Base-by-base conservation (phyloP, 495 filamentous ascomycete genomes). In the Sordaria brevicollis region DNA sequence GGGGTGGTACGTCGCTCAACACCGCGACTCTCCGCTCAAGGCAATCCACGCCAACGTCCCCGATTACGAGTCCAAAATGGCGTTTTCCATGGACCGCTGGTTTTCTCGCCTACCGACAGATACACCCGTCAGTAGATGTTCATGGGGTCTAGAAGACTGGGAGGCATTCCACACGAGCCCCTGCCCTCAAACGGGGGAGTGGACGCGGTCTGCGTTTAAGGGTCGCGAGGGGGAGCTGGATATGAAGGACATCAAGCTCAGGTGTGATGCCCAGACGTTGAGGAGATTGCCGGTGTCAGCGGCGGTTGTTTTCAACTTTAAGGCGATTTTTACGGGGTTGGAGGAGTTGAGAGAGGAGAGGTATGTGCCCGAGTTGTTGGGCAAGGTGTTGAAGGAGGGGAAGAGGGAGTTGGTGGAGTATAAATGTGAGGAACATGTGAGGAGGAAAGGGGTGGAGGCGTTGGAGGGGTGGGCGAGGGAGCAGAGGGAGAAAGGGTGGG, bases 251-350 rank as follows among this genome's bases (percentile, higher is more conserved):
- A 83, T 90, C 72, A 79, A 89, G 69, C 84, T 97, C 15, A 87
- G 93, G n/a, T 93, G 95, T 3, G 93, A 97, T 77, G 95, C 93
- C 92, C 93, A 97, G 79, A 97, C 93, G 0, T 84, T 97, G 19
- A 88, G 93, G 13, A 86, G 93, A 33, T 81, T 97, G 1, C 93
- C 93, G 2, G 79, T n/a, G n/a, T 97, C 5, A 91, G 89, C 0
- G 92, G 86, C 0, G 89, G 80, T 97, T 9, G 86, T 92, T 3
- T 97, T 97, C 80, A 97, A 97, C 76, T 97, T 94, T 87, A 97
- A 95, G 76, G 93, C 90, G 0, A 77, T 96, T 0, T 97, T 97
- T 80, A 95, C 92, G 3, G 90, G 91, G 0, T 77, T 97, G 0
- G 76, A 81, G 19, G 89, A 92, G 73, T 89, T 97, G 71, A 81